A percentile compares a stretch with the other conserved stretches of the same genome.
These are phyloP conservation scores for Heimioporus sp. DNA, from an alignment of 768 basidiomycete species.

Conservation along the genomic window DNA sequence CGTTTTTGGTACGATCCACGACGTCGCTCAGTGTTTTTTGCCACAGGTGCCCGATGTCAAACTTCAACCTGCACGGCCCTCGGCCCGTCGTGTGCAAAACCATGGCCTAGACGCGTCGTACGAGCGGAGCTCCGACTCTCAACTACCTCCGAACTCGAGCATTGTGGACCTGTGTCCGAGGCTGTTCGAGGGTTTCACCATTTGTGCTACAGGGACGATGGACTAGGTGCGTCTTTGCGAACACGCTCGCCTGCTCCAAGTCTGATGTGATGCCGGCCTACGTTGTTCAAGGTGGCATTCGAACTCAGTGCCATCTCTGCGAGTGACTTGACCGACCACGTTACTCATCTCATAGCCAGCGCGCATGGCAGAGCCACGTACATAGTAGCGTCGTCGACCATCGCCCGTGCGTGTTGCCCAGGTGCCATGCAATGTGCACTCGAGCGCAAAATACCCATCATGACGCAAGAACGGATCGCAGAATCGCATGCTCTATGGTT, in stretches of 20 bases:
- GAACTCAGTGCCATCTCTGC: slow-evolving; percentile 76
- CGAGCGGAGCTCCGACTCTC: slow-evolving; percentile 48
- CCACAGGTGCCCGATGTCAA: slow-evolving; percentile 81
- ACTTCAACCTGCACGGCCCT: slow-evolving; percentile 59
- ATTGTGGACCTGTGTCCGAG: slow-evolving; percentile 54
- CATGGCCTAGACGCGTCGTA: slow-evolving; percentile 27
- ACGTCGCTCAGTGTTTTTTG: background rate
- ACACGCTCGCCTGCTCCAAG: slow-evolving; percentile 1
- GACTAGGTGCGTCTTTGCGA: slow-evolving; percentile 62
- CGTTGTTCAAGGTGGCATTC: slow-evolving; percentile 69
- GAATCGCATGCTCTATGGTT: slow-evolving; percentile 75
- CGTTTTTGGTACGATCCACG: background rate
- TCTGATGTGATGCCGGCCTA: slow-evolving; percentile 42
- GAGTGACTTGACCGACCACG: slow-evolving; percentile 74
- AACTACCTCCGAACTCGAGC: slow-evolving; percentile 44
- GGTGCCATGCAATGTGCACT: slow-evolving; percentile 71
- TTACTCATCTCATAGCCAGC: slow-evolving; percentile 84
- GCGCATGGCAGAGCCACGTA: slow-evolving; percentile 86
- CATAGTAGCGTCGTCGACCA: slow-evolving; percentile 43
- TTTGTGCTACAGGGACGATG: slow-evolving; percentile 75
- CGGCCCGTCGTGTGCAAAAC: slow-evolving; percentile 17
- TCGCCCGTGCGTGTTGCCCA: background rate
- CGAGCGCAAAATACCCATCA: slow-evolving; percentile 75
- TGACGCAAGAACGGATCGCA: slow-evolving; percentile 73
- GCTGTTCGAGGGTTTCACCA: slow-evolving; percentile 60